These are phyloP conservation scores for Lentinula aciculospora DNA, from an alignment of 768 basidiomycete genomes.

Conservation along the genomic window DNA sequence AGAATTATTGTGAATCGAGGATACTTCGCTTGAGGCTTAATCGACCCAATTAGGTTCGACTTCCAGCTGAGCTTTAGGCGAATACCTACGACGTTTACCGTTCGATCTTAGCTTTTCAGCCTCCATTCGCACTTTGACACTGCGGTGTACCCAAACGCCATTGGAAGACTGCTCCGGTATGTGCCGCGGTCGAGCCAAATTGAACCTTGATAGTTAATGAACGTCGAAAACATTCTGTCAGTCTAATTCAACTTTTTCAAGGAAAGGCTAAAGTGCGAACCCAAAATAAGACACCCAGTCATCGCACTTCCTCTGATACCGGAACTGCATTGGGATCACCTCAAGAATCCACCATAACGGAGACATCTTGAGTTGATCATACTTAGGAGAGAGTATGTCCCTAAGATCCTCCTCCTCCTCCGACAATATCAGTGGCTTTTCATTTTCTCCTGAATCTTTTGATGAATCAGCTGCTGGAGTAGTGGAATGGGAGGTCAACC, in stretches of 20 bases:
- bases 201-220: constrained; percentile 11
- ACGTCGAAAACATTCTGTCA: neutral
- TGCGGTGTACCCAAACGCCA: constrained; percentile 41
- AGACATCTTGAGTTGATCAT: constrained; percentile 50
- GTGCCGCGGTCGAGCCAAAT: constrained; percentile 34
- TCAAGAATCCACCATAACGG: constrained; percentile 69
- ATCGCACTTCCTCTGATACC: constrained; percentile 27
- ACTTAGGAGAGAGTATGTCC: constrained; percentile 51
- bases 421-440: constrained; percentile 16
- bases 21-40: constrained; percentile 13
- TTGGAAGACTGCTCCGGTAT: constrained; percentile 30
- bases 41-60: constrained; percentile 30
- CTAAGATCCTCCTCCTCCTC: constrained; percentile 62
- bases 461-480: neutral
- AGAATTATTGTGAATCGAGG: too few relatives aligned
- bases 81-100: constrained; percentile 23
- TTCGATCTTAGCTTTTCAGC: constrained; percentile 27
- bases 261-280: neutral
- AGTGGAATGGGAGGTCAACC: neutral
- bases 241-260: constrained; percentile 4
- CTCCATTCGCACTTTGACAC: constrained; percentile 50
- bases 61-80: constrained; percentile 30
- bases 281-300: constrained; percentile 21
- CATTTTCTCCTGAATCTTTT: neutral
- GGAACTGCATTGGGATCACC: constrained; percentile 36